Evolutionary conservation across 345 rosid species (phyloP).

Genomic region (Pugionium dolabratum): DNA sequence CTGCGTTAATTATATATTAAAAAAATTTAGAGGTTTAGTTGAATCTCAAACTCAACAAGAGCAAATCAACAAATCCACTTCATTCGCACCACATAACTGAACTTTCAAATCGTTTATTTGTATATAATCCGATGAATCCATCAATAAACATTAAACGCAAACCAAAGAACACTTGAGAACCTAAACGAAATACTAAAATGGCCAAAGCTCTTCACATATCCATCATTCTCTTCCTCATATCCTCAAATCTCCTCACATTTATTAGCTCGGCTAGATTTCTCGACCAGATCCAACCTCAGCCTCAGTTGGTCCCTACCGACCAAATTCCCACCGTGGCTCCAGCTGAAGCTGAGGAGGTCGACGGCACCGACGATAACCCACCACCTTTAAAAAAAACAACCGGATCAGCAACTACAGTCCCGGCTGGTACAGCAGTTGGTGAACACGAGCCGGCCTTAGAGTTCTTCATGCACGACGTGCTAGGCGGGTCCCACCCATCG

Average conservation of each 20-base stretch:
- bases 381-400: neutral
- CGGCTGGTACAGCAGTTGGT: conserved; percentile 19
- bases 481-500: neutral
- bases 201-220: conserved; percentile 35
- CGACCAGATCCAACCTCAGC: conserved; percentile 49
- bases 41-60: conserved; percentile 24
- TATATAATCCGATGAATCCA: conserved; percentile 20
- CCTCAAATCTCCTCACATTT: conserved; percentile 35
- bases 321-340: conserved; percentile 51
- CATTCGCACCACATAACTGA: conserved; percentile 36
- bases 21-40: conserved; percentile 11
- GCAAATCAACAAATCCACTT: conserved; percentile 2
- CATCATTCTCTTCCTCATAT: conserved; percentile 47
- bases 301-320: conserved; percentile 47
- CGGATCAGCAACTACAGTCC: conserved; percentile 22
- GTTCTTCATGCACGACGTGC: conserved; percentile 1
- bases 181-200: conserved; percentile 37
- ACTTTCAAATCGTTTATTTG: neutral
- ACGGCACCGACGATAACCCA: conserved; percentile 21
- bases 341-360: conserved; percentile 27
- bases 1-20: too few species aligned
- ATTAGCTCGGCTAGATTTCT: conserved; percentile 64
- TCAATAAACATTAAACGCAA: conserved; percentile 21
- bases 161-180: conserved; percentile 6
- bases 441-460: neutral